Base-by-base conservation (phyloP, 2,329 filamentous ascomycete species). In the Colletotrichum scovillei region DNA sequence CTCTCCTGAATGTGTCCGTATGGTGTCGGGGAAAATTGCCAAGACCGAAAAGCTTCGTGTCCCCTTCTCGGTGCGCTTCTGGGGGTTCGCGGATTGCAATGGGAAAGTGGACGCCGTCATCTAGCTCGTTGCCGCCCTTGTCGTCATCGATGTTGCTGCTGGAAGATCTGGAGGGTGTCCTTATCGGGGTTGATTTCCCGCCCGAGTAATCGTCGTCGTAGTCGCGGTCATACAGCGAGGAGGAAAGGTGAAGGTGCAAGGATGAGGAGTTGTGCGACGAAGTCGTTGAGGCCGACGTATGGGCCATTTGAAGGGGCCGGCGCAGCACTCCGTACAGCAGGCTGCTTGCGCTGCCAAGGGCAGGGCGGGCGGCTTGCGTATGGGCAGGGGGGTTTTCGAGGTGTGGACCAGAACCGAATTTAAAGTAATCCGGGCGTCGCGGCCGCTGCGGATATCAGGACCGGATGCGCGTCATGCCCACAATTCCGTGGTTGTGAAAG, bases 91-190 rank as follows among this genome's bases (percentile, higher is more conserved):
- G 67, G 12, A 73, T 35, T 8, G 49, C 49, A 14, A 22, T 11
- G 28, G 19, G 42, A 66, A 56, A 24, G 57, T 56, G 5, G 55
- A 71, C 60, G 62, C 66, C 60, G 67, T 70, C 70, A 66, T 70
- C 52, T 38, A 72, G 57, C 38, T 67, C 38, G 38, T 26, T 52
- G 57, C 35, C 24, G 56, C 30, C 19, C 19, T 46, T 35, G 30
- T 32, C 64, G 32, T 68, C 46, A 49, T 66, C 38, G 38, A 19
- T 73, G 62, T 26, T 35, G 49, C 67, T 67, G 62, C 62, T 73
- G 35, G 64, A 67, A 8, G 74, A 75, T 69, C 58, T 70, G 46
- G 74, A 75, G 30, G 72, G 72, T n/a, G 74, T 75, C 35, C 69
- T 63, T 5, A 74, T 67, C 3, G 68, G 65, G 2, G 72, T 74